Evolutionary conservation across 345 rosid genomes (phyloP).

Genomic region (Brassica cretica): DNA sequence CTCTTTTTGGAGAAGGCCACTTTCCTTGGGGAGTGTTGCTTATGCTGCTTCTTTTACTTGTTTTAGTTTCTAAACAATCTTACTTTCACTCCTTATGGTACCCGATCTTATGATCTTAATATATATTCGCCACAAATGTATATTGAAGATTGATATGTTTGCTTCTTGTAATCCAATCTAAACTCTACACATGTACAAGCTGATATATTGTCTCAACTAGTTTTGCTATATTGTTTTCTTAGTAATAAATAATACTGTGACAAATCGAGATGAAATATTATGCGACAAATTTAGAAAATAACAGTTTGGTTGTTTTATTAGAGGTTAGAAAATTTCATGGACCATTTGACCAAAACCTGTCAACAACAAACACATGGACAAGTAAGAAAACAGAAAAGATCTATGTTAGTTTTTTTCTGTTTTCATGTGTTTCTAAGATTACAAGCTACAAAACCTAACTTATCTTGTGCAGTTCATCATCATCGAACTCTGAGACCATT

Average conservation of each 20-base stretch:
- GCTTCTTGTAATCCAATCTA: not conserved
- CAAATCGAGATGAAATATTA: not conserved
- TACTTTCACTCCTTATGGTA: conserved; percentile 61
- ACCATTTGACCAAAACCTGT: conserved; percentile 17
- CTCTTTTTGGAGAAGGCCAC: conserved; percentile 28
- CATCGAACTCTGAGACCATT: not conserved
- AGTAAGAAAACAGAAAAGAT: conserved; percentile 6
- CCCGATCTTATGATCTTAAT: conserved; percentile 43
- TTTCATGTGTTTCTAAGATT: conserved; percentile 18
- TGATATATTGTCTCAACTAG: not conserved
- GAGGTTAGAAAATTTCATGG: not conserved
- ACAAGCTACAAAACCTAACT: conserved; percentile 28
- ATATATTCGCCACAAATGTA: not conserved
- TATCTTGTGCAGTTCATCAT: conserved; percentile 16
- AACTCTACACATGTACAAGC: not conserved
- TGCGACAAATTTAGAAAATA: not conserved
- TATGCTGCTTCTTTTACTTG: conserved; percentile 52
- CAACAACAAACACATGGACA: conserved; percentile 24
- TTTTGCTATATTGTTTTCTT: not conserved
- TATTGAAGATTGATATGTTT: not conserved
- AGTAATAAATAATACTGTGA: not conserved
- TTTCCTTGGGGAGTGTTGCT: conserved; percentile 63
- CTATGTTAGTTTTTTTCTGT: conserved; percentile 18
- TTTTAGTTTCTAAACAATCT: conserved; percentile 67
- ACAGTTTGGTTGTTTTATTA: not conserved